A percentile compares a stretch with the other conserved stretches of the same genome.
These are phyloP conservation scores for Ceratocystis variospora DNA, from an alignment of 2,329 filamentous ascomycete genomes.

Conservation along the genomic window DNA sequence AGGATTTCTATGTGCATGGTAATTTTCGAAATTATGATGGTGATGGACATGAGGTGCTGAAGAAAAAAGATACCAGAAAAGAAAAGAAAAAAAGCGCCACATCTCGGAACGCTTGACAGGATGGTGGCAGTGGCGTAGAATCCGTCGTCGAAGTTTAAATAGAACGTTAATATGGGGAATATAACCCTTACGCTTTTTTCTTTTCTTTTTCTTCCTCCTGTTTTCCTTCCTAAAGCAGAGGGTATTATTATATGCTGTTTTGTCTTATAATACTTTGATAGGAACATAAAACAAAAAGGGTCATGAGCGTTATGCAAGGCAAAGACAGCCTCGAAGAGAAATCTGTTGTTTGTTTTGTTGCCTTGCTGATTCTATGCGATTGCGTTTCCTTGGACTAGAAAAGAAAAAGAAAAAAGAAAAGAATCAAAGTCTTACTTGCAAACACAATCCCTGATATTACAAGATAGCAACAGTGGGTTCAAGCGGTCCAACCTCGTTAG, in stretches of 20 bases:
- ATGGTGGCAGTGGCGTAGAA: slow-evolving; percentile 2
- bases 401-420: neutral
- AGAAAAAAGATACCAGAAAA: neutral
- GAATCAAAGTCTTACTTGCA: neutral
- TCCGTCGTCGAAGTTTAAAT: neutral
- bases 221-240: neutral
- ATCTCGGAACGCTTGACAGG: neutral
- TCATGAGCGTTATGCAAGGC: neutral
- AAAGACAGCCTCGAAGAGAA: neutral
- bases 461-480: neutral
- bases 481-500: neutral
- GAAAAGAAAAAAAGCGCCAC: neutral
- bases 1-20: neutral
- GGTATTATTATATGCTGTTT: neutral
- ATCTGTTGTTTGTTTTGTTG: neutral
- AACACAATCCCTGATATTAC: neutral
- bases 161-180: neutral
- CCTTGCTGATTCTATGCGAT: neutral
- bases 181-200: neutral
- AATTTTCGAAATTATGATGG: no score
- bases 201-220: neutral
- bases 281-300: neutral
- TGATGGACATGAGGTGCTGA: no score
- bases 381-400: neutral
- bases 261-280: neutral